Base-by-base conservation (phyloP, 2,329 filamentous ascomycete species). In the Akanthomyces dipterigenus region DNA sequence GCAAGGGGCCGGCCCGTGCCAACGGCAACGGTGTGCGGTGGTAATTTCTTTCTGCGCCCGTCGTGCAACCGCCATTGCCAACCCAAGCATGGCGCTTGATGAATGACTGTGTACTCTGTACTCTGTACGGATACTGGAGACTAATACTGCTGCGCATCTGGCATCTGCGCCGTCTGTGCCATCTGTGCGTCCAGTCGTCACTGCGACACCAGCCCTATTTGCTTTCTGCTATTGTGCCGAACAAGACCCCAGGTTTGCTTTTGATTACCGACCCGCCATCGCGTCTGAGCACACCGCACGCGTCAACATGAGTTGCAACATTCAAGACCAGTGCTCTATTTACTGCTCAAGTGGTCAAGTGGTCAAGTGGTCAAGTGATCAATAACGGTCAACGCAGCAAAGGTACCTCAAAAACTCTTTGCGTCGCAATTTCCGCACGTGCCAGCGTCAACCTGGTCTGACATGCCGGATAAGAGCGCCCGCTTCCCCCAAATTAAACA, bases 401-500 rank as follows among this genome's bases (percentile, higher is more conserved):
- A n/a, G n/a, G n/a, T n/a, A n/a, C n/a, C n/a, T n/a, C n/a, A n/a
- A 34, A 34, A 36, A 38, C 24, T 48, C 1, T 46, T 2, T n/a
- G 3, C 22, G 43, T 16, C 20, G 48, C 28, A 50, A 50, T 54
- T 54, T 42, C 26, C 51, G 8, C 46, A 43, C 56, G 36, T 59
- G 46, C 55, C 46, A 43, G 22, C 6, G n/a, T 34, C 31, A 11
- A 43, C 14, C 57, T 48, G 38, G 11, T 54, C 40, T 45, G 57
- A 60, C 40, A 57, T 34, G n/a, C 50, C 50, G 34, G 58, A 36
- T 59, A 40, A 9, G 36, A 14, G 22, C 42, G 24, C 42, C 50
- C 50, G 58, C 43, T 48, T 42, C 50, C 50, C 24, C 58, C 43
- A 61, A 61, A 61, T 61, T 54, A 49, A 59, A 58, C 34, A 48